Evolutionary conservation across 1,284 basidiomycete species (phyloP), one percentile per base, ranked within the genome.

Genomic region (Sanghuangporus baumii): DNA sequence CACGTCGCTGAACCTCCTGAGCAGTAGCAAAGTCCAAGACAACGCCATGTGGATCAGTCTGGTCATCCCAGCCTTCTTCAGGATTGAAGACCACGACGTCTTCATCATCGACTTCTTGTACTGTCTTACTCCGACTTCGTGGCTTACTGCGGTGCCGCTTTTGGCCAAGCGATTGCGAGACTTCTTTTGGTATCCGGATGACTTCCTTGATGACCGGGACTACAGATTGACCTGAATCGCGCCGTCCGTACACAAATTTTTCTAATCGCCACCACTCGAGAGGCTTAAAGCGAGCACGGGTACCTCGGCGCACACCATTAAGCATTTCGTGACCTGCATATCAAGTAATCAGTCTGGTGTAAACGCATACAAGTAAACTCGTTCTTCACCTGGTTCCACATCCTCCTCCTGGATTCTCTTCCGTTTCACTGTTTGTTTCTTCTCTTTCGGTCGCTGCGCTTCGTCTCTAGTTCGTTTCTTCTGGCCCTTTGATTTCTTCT

Each of bases 181-280:
- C 76, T 23, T 88, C 87, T 65, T 91, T 85, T 0, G 92, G 91
- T 64, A 93, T 80, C 26, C 91, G 86, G 11, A 92, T 77, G 61
- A 98, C 89, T 67, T 90, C 90, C 67, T 87, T 87, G 71, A 97
- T 91, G 47, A 87, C 86, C 1, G 95, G 87, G 7, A 90, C 85
- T n/a, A 84, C 78, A 12, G 84, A 76, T 14, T 77, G 72, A 4
- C 83, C 85, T 26, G 77, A 70, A 65, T 82, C 77, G 60, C 80
- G 76, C 16, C 85, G 81, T 3, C 85, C 87, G 69, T 94, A 98
- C 6, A 95, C 86, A 31, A 94, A 84, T 65, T 87, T 89, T 74
- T 99, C 96, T 67, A 87, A 86, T n/a, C 93, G 85, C 97, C 97
- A 99, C 77, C 82, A 97, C 47, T 94, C 90, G 34, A 99, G 79